phyloP scores from a whole-genome alignment of 345 rosid genomes.

The Gossypium thurberi region DNA sequence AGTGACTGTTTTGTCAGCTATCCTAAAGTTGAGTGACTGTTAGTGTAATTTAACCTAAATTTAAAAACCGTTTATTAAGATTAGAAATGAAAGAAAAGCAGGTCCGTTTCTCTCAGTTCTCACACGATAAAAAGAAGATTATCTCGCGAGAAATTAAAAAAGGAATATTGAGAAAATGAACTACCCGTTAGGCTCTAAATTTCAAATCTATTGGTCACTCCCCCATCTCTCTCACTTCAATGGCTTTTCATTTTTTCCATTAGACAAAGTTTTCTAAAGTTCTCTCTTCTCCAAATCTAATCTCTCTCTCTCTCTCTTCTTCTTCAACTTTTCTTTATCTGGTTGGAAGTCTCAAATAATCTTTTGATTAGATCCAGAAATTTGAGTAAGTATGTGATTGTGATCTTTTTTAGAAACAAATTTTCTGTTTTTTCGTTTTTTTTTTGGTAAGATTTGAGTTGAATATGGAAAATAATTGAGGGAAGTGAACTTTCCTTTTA shows the following conservation, averaged over 20 bases:
- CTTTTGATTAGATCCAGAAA: neutral
- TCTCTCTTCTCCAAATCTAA: conserved; percentile 12
- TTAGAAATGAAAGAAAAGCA: too few species aligned
- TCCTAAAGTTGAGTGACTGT: too few species aligned
- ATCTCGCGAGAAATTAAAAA: conserved; percentile 5
- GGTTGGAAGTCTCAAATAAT: conserved; percentile 1
- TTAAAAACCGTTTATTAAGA: too few species aligned
- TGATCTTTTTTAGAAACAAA: neutral
- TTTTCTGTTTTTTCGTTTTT: neutral
- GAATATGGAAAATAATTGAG: conserved; percentile 3
- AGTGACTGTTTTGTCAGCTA: too few species aligned
- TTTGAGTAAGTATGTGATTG: conserved; percentile 2
- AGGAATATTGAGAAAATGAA: conserved; percentile 17
- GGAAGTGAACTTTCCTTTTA: conserved; percentile 12
- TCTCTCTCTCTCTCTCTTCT: neutral
- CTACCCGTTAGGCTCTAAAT: conserved; percentile 27
- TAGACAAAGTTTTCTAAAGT: conserved; percentile 13
- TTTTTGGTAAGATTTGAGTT: neutral
- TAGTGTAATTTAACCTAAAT: too few species aligned
- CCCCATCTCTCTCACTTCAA: conserved; percentile 7
- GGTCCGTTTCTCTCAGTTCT: too few species aligned
- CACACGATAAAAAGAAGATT: too few species aligned
- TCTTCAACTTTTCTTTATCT: neutral
- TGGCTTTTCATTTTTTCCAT: conserved; percentile 7
- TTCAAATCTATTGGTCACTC: conserved; percentile 22